phyloP scores from a whole-genome alignment of 2,329 filamentous ascomycete genomes.

The Neofusicoccum ribis region DNA sequence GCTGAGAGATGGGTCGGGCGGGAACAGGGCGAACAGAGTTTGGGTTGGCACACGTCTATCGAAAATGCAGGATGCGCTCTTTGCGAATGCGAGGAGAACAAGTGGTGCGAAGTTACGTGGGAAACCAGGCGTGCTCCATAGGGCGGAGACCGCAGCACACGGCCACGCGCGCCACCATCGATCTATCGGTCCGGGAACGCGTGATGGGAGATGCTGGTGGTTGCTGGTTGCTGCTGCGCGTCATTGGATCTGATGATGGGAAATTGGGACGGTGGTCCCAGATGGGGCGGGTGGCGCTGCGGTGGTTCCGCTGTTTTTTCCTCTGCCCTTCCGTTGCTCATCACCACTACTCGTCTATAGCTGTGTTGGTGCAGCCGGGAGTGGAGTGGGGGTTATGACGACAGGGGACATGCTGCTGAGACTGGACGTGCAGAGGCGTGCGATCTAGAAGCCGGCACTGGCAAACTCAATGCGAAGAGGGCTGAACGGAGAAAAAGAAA shows the following conservation, averaged over 20 bases:
- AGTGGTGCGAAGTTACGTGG: neutral
- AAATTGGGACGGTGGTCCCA: neutral
- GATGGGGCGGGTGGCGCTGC: neutral
- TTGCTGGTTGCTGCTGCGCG: neutral
- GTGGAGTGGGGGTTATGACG: neutral
- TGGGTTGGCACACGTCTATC: no score
- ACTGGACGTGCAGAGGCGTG: neutral
- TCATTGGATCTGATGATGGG: neutral
- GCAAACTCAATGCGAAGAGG: neutral
- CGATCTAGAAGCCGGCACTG: neutral
- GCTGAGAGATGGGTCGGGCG: no score
- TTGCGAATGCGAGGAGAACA: neutral
- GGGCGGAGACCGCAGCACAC: neutral
- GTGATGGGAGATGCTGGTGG: neutral
- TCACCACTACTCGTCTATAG: neutral
- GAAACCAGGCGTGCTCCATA: neutral
- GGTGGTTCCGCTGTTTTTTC: neutral
- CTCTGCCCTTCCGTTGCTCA: neutral
- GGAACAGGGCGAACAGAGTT: no score
- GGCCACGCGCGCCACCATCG: neutral
- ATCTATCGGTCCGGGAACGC: conserved; percentile 2
- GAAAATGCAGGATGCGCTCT: no score
- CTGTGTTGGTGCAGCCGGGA: neutral
- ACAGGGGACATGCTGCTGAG: neutral
- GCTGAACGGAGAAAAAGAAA: neutral